Evolutionary conservation across 2,329 filamentous ascomycete species (phyloP).

Genomic region (Colletotrichum sansevieriae): DNA sequence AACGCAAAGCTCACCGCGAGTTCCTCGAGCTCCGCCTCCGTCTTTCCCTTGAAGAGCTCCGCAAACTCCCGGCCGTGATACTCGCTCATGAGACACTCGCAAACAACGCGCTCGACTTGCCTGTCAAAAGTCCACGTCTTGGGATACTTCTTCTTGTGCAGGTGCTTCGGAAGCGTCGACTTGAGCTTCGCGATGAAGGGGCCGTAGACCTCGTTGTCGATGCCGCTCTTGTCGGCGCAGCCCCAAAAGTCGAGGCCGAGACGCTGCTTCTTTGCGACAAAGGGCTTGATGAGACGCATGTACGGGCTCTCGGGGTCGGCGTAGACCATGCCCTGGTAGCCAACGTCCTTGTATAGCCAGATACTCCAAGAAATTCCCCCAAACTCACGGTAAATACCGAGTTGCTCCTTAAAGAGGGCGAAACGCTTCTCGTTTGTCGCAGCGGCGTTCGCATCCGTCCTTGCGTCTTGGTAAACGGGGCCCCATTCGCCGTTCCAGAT

Average conservation of each 20-base stretch:
- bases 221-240: constrained; percentile 46
- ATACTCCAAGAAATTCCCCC: constrained; percentile 67
- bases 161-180: constrained; percentile 56
- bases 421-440: constrained; percentile 57
- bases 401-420: constrained; percentile 57
- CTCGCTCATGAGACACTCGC: constrained; percentile 57
- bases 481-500: constrained; percentile 67
- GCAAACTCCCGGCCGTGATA: constrained; percentile 68
- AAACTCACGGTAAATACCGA: constrained; percentile 52
- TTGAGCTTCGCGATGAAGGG: constrained; percentile 57
- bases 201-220: constrained; percentile 54
- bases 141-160: constrained; percentile 60
- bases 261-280: constrained; percentile 67
- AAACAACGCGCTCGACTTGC: constrained; percentile 61
- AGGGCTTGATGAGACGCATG: constrained; percentile 63
- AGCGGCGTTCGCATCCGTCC: constrained; percentile 53
- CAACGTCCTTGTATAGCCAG: constrained; percentile 71
- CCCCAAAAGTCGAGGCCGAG: constrained; percentile 70
- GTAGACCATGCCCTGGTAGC: constrained; percentile 68
- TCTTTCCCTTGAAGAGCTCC: constrained; percentile 65
- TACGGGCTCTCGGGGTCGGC: constrained; percentile 60
- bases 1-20: constrained; percentile 65
- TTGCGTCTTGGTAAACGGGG: constrained; percentile 59
- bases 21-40: constrained; percentile 65
- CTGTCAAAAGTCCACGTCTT: constrained; percentile 63